Base-by-base conservation (phyloP, 1,284 basidiomycete genomes). In the Trametes sp. region DNA sequence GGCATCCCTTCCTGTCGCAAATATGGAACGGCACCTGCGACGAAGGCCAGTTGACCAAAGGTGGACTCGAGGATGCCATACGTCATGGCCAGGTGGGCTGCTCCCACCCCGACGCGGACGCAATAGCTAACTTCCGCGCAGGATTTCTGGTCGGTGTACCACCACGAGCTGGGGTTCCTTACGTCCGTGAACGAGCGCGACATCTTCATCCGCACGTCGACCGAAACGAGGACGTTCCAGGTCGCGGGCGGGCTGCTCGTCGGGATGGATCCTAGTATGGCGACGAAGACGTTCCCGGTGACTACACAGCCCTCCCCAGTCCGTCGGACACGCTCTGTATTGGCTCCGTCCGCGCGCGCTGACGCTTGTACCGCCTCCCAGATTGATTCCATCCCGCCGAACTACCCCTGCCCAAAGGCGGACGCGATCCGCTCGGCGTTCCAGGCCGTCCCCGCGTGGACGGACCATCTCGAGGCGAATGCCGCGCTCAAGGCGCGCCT, bases 21-120 rank as follows among this genome's bases (percentile, higher is more conserved):
- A 77, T 87, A n/a, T 86, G 85, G 84, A 76, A 80, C 42, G 85
- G 84, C 6, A 83, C 80, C 2, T 86, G 84, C 69, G 83, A 85
- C 67, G 64, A 76, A 16, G 85, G 85, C 28, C 84, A 85, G 66
- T 75, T 86, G 38, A 86, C 85, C 0, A 71, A 73, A 1, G 83
- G 72, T 23, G 85, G 84, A 1, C 69, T 85, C 21, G 72, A 79
- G 28, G 85, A 86, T 61, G 76, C 82, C 9, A 69, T 82, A 51
- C 71, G 73, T 49, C 85, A 87, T 64, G 84, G 84, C 14, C 70
- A 80, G 75, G 83, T 81, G 36, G 11, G 60, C 24, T 8, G n/a
- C 26, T 56, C 2, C 9, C 28, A 23, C 24, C 38, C 28, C n/a
- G 5, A 4, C 28, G 19, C 9, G 28, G 19, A 38, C 28, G 19